A percentile compares a stretch with the other conserved stretches of the same genome.
phyloP scores from a whole-genome alignment of 331 rosid genomes.

The Ulmus americana region DNA sequence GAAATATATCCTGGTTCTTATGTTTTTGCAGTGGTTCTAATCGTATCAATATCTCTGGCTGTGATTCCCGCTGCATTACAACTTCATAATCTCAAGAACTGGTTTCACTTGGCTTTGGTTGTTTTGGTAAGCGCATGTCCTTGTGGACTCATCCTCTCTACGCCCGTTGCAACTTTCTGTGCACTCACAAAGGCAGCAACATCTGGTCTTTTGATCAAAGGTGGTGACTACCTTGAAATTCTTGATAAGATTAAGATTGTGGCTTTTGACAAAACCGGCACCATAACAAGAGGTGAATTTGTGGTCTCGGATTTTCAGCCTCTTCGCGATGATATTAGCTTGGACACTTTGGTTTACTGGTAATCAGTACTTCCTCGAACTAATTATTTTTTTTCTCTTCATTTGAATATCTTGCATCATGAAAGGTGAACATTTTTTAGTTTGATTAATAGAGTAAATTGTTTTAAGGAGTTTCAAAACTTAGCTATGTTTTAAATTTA shows the following conservation, averaged over 20 bases:
- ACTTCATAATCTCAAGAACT: slow-evolving; percentile 40
- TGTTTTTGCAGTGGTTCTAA: slow-evolving; percentile 47
- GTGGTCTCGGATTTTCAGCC: slow-evolving; percentile 53
- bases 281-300: slow-evolving; percentile 85
- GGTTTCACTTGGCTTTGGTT: slow-evolving; percentile 82
- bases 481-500: no score
- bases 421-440: no score
- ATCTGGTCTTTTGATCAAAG: slow-evolving; percentile 82
- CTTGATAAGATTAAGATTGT: slow-evolving; percentile 62
- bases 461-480: no score
- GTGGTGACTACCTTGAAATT: slow-evolving; percentile 72
- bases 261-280: slow-evolving; percentile 93
- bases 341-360: slow-evolving; percentile 66
- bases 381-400: not conserved
- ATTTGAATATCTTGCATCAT: no score
- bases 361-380: slow-evolving; percentile 19
- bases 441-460: not conserved
- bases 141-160: slow-evolving; percentile 79
- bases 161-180: slow-evolving; percentile 88
- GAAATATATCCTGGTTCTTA: no score
- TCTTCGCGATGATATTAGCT: slow-evolving; percentile 52
- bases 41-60: slow-evolving; percentile 49
- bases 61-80: slow-evolving; percentile 50
- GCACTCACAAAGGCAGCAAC: slow-evolving; percentile 81
- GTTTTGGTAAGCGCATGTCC: slow-evolving; percentile 90